These are phyloP conservation scores for Selenicereus undatus DNA, from an alignment of 148 eudicot species.

Conservation along the genomic window DNA sequence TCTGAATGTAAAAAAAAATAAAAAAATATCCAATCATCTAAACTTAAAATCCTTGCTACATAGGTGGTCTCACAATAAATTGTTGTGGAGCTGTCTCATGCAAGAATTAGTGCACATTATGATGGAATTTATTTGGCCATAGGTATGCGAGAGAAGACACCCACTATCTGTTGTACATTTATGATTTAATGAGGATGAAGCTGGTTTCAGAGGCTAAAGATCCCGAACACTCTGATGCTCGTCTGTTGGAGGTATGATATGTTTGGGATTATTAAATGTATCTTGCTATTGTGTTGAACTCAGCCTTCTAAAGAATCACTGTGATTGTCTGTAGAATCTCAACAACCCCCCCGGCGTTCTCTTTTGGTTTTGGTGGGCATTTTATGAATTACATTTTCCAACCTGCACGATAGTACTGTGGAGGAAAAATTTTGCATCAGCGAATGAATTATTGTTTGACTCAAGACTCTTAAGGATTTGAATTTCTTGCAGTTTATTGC, in stretches of 20 bases:
- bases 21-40: no score
- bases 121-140: constrained; percentile 6
- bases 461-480: background rate
- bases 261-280: background rate
- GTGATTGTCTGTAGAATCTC: background rate
- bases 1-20: no score
- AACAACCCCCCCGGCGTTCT: no score
- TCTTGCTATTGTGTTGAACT: background rate
- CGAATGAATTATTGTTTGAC: background rate
- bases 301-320: no score
- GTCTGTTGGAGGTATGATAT: constrained; percentile 54
- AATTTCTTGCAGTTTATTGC: background rate
- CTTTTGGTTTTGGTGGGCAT: background rate
- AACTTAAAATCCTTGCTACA: no score
- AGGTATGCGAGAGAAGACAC: constrained; percentile 99
- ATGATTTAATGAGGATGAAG: constrained; percentile 67
- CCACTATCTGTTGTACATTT: constrained; percentile 80
- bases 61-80: no score
- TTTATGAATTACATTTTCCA: background rate
- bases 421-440: background rate
- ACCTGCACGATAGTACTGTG: background rate
- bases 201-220: constrained; percentile 50
- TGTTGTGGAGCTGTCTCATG: no score
- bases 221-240: constrained; percentile 47
- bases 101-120: no score